A percentile compares a stretch with the other conserved stretches of the same genome.
phyloP scores from a whole-genome alignment of 768 basidiomycete species.

The Xerocomus potaroensis region DNA sequence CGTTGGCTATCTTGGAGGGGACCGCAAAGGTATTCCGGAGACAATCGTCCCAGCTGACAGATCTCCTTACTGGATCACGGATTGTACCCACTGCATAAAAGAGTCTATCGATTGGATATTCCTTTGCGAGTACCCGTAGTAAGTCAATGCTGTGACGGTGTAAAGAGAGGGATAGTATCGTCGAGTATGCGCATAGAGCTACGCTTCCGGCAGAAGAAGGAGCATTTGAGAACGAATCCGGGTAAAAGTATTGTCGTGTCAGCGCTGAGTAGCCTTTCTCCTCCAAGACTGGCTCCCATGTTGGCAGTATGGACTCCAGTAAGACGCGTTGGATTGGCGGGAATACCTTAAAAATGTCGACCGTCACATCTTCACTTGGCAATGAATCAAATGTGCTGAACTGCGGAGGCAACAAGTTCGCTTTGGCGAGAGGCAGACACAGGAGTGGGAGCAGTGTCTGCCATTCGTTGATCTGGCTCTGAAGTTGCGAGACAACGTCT shows the following conservation, averaged over 20 bases:
- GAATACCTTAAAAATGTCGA: constrained; percentile 32
- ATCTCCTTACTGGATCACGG: constrained; percentile 22
- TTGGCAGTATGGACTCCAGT: constrained; percentile 59
- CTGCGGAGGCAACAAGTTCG: constrained; percentile 57
- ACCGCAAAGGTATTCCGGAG: constrained; percentile 60
- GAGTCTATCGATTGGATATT: constrained; percentile 69
- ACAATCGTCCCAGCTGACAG: constrained; percentile 69
- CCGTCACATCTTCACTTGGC: constrained; percentile 21
- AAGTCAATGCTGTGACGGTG: constrained; percentile 47
- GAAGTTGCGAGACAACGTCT: constrained; percentile 42
- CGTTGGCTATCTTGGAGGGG: constrained; percentile 79
- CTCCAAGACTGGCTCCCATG: constrained; percentile 59
- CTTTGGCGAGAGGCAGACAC: constrained; percentile 50
- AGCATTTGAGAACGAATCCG: constrained; percentile 53
- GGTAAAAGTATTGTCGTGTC: constrained; percentile 70
- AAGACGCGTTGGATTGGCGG: constrained; percentile 62
- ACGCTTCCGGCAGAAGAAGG: constrained; percentile 47
- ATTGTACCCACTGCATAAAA: constrained; percentile 46
- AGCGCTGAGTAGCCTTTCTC: constrained; percentile 44
- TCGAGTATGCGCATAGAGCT: constrained; percentile 59
- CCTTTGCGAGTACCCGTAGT: constrained; percentile 48
- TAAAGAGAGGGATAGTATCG: constrained; percentile 50
- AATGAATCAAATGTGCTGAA: constrained; percentile 43
- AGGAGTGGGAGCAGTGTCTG: constrained; percentile 53
- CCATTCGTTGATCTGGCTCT: constrained; percentile 45